Percentiles rank a stretch among this genome's conserved stretches.
Conservation (phyloP, 768 basidiomycete species). For the Hortiboletus campestris region DNA sequence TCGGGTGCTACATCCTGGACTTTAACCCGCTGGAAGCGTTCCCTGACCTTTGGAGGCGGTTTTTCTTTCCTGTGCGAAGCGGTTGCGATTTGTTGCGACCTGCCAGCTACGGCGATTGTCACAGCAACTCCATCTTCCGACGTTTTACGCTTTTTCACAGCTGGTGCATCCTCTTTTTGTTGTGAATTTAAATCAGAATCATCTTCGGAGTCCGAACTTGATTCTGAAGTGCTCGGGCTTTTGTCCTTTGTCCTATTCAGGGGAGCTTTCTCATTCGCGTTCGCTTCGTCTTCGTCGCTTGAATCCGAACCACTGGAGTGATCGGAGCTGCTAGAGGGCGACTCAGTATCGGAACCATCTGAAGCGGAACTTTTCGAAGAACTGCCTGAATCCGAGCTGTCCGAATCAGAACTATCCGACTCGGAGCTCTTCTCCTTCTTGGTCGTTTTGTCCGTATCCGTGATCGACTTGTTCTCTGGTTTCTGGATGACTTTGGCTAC, state of each 20-base stretch:
- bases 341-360: slow-evolving; percentile 18
- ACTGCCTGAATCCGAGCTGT: slow-evolving; percentile 15
- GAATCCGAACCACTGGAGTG: slow-evolving; percentile 16
- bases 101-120: slow-evolving; percentile 40
- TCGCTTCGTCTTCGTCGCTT: slow-evolving; percentile 9
- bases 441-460: neutral
- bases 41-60: slow-evolving; percentile 42
- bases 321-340: slow-evolving; percentile 11
- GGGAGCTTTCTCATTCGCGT: neutral
- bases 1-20: slow-evolving; percentile 48
- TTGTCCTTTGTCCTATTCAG: slow-evolving; percentile 1
- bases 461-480: slow-evolving; percentile 1
- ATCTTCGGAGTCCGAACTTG: slow-evolving; percentile 28
- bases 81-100: neutral
- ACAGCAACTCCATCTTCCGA: slow-evolving; percentile 50
- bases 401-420: slow-evolving; percentile 16
- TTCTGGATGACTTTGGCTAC: neutral
- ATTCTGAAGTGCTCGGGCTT: slow-evolving; percentile 9
- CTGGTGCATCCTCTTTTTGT: slow-evolving; percentile 21
- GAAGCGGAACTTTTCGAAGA: slow-evolving; percentile 12
- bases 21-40: slow-evolving; percentile 82
- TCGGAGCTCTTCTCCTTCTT: slow-evolving; percentile 1
- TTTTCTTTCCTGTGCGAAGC: slow-evolving; percentile 15
- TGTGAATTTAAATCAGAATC: neutral
- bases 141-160: slow-evolving; percentile 61